Base-by-base conservation (phyloP, 1,139 yeast species). In the Geotrichum citri-aurantii region DNA sequence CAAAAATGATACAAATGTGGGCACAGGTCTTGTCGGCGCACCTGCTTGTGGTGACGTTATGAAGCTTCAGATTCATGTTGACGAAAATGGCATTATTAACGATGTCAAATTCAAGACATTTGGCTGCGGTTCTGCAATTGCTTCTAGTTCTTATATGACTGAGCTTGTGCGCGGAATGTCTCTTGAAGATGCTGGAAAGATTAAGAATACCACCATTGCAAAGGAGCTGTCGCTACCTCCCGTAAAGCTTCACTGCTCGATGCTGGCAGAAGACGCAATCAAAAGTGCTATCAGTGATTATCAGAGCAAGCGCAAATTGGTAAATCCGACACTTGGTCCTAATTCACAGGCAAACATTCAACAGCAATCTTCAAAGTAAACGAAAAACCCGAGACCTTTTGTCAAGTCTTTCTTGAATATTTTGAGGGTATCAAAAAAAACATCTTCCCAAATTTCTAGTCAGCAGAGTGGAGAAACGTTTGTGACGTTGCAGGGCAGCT, bases 21-120 rank as follows among this genome's bases (percentile, higher is more conserved):
- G 99, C 51, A 93, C 99, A 1, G 99, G 99, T 1, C 81, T 93
- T 51, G 99, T 93, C 21, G 79, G 99, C 58, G 99, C 99, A 0
- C 99, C 99, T 59, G 99, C 99, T 0, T 93, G 99, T 78, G 99
- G 99, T 61, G 99, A 93, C 77, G 99, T 93, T 56, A 93, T 93
- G 97, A 86, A 96, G 76, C 81, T 93, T 65, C 99, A 93, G 74
- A 93, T 93, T 69, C 84, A 92, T 71, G 99, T 93, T 19, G 98
- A 91, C 67, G 85, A 82, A 59, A 85, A 95, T 40, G 99, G 99
- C 1, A 80, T 88, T 60, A 93, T 93, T 68, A 84, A 88, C 72
- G 97, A 93, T 73, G 99, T 93, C 65, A 93, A 91, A 76, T 93
- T 93, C 77, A 93, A 93, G 82, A 93, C 99, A 8, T 93, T 93